Conservation (phyloP, 1,139 yeast genomes). For the Blastobotrys indianensis region DNA sequence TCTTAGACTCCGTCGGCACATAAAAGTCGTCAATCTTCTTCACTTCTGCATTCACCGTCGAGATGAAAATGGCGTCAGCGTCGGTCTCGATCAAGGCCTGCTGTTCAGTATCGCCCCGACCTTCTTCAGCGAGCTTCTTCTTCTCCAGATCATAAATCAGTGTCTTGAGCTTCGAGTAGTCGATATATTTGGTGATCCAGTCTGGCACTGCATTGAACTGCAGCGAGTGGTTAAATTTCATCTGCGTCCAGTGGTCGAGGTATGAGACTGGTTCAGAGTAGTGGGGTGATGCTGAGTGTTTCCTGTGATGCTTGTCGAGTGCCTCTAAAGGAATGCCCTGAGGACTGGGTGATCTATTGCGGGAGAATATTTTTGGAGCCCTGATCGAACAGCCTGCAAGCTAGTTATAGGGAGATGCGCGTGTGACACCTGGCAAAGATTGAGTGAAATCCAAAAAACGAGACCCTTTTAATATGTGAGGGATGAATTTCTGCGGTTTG, state of each 20-base stretch:
- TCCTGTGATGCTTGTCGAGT: background rate
- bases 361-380: background rate
- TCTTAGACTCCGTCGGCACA: slow-evolving; percentile 43
- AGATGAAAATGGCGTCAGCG: slow-evolving; percentile 46
- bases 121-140: slow-evolving; percentile 26
- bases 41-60: slow-evolving; percentile 51
- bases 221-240: slow-evolving; percentile 71
- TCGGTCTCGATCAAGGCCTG: slow-evolving; percentile 38
- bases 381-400: background rate
- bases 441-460: too few species aligned
- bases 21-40: slow-evolving; percentile 54
- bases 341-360: background rate
- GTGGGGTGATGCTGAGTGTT: background rate
- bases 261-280: background rate
- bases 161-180: slow-evolving; percentile 60
- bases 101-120: slow-evolving; percentile 33
- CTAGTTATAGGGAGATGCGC: too few species aligned
- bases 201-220: slow-evolving; percentile 80
- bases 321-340: slow-evolving; percentile 8
- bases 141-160: slow-evolving; percentile 48
- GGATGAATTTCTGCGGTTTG: too few species aligned
- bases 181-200: slow-evolving; percentile 64
- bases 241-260: slow-evolving; percentile 23
- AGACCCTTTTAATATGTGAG: too few species aligned
- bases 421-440: too few species aligned